These are phyloP conservation scores for Thelonectria rubi DNA, from an alignment of 2,329 filamentous ascomycete genomes.

Conservation along the genomic window DNA sequence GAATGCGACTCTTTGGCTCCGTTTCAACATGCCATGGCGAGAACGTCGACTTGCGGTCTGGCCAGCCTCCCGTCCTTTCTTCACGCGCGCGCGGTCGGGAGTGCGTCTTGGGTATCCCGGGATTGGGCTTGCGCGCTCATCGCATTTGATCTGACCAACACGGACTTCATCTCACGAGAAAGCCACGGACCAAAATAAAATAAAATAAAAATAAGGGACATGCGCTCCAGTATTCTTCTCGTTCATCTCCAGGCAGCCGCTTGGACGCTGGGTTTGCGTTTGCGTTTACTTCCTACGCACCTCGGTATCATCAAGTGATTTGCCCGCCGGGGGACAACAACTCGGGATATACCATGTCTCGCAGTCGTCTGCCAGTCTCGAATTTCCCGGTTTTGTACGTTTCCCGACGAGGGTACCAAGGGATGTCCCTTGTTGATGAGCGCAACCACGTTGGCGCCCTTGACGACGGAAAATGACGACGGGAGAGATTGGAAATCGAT, in stretches of 20 bases:
- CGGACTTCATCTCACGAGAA: background rate
- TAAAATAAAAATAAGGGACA: too few relatives aligned
- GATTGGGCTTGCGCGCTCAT: too few relatives aligned
- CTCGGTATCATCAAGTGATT: background rate
- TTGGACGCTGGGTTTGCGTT: background rate
- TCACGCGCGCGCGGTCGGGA: background rate
- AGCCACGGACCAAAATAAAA: too few relatives aligned
- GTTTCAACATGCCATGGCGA: conserved; percentile 6
- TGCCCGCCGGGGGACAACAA: background rate
- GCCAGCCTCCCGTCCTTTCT: too few relatives aligned
- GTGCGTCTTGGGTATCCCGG: background rate
- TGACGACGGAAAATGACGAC: too few relatives aligned
- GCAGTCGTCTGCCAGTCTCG: conserved; percentile 28
- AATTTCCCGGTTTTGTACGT: conserved; percentile 20
- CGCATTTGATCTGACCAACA: background rate
- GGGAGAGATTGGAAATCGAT: conserved; percentile 8
- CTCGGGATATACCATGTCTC: conserved; percentile 30
- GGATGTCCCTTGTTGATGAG: conserved; percentile 23
- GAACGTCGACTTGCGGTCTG: background rate
- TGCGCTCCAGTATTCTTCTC: background rate
- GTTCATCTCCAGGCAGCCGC: background rate
- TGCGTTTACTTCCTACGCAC: too few relatives aligned
- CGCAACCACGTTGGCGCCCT: too few relatives aligned
- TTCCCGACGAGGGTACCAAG: conserved; percentile 1
- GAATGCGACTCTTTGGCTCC: background rate